Conservation (phyloP, 2,329 filamentous ascomycete species). For the Beauveria sp. region DNA sequence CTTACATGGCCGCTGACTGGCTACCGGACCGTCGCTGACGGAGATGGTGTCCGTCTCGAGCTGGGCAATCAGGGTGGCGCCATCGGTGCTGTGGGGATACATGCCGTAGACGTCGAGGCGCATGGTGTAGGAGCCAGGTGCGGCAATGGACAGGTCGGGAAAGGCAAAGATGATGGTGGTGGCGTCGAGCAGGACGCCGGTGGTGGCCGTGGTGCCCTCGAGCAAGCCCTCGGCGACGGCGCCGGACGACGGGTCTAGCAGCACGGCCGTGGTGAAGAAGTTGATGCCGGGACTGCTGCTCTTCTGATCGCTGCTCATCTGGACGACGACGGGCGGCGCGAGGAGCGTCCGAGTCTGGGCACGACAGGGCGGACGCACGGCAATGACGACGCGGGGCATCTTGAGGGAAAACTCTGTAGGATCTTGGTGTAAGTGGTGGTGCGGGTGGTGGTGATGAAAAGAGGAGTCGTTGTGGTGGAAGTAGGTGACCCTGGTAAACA, state of each 20-base stretch:
- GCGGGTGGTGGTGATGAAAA: not conserved
- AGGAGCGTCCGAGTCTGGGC: constrained; percentile 15
- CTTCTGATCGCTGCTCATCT: constrained; percentile 10
- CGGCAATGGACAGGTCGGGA: constrained; percentile 17
- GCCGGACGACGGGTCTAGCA: constrained; percentile 15
- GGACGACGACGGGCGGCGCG: constrained; percentile 18
- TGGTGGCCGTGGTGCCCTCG: constrained; percentile 14
- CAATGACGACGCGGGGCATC: constrained; percentile 15
- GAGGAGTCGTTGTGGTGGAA: not conserved
- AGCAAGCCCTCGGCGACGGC: constrained; percentile 16
- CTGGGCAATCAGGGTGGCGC: constrained; percentile 14
- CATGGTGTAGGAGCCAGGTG: constrained; percentile 19
- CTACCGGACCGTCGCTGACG: constrained; percentile 9
- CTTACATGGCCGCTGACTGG: constrained; percentile 10
- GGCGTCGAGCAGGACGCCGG: constrained; percentile 14
- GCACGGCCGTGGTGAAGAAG: constrained; percentile 21
- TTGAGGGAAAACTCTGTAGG: not conserved
- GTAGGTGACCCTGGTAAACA: constrained; percentile 4
- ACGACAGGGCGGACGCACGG: constrained; percentile 19
- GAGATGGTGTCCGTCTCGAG: constrained; percentile 15
- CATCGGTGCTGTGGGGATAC: constrained; percentile 8
- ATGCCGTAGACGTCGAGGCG: constrained; percentile 23
- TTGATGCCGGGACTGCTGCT: constrained; percentile 10
- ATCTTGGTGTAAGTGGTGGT: not conserved
- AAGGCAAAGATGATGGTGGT: constrained; percentile 20